A percentile compares a stretch with the other conserved stretches of the same genome.
Evolutionary conservation across 768 basidiomycete species (phyloP).

Genomic region (Termitomyces sp.): DNA sequence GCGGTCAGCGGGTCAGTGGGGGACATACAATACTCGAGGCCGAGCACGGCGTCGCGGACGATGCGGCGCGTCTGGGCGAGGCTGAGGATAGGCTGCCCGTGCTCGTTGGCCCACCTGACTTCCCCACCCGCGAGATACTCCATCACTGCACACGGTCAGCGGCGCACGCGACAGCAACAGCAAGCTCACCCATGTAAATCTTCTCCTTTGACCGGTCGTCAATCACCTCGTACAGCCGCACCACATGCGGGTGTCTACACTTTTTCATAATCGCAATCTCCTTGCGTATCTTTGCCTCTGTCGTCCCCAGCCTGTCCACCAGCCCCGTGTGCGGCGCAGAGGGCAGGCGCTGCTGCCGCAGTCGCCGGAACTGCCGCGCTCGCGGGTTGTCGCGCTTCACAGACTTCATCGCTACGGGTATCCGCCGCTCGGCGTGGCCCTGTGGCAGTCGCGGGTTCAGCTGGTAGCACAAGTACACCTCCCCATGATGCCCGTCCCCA

Average conservation of each 20-base stretch:
- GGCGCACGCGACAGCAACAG: neutral
- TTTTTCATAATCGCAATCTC: slow-evolving; percentile 99
- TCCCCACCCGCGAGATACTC: slow-evolving; percentile 96
- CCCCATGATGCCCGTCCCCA: slow-evolving; percentile 87
- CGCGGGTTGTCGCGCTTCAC: slow-evolving; percentile 69
- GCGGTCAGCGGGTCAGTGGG: too few species aligned
- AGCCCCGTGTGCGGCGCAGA: slow-evolving; percentile 49
- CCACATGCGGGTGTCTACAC: slow-evolving; percentile 83
- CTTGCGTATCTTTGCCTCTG: slow-evolving; percentile 79
- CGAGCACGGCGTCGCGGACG: slow-evolving; percentile 88
- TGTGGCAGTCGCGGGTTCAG: slow-evolving; percentile 36
- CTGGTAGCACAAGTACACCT: slow-evolving; percentile 67
- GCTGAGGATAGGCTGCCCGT: slow-evolving; percentile 68
- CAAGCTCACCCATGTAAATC: slow-evolving; percentile 79
- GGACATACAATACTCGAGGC: slow-evolving; percentile 88
- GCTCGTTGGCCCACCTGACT: slow-evolving; percentile 76
- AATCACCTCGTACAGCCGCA: slow-evolving; percentile 88
- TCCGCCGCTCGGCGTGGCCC: slow-evolving; percentile 36
- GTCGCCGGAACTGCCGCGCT: slow-evolving; percentile 37
- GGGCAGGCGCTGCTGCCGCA: slow-evolving; percentile 31
- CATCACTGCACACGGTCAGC: slow-evolving; percentile 61
- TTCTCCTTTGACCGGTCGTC: slow-evolving; percentile 85
- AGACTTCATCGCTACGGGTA: slow-evolving; percentile 65
- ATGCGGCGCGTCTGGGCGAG: slow-evolving; percentile 82
- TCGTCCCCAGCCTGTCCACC: slow-evolving; percentile 63